phyloP scores from a whole-genome alignment of 1,284 basidiomycete genomes.

The Stereum hirsutum region DNA sequence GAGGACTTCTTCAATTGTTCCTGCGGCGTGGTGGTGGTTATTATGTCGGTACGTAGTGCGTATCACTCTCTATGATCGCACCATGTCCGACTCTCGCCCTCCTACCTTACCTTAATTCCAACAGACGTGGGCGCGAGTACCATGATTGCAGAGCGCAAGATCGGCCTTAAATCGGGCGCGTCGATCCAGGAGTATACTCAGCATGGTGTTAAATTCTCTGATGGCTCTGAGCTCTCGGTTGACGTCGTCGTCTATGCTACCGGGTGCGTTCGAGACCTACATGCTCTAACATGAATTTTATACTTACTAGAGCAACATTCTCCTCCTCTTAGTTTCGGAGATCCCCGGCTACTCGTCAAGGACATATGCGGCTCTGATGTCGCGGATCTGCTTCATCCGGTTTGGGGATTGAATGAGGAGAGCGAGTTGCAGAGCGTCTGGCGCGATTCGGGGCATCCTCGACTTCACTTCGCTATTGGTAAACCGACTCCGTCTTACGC shows the following conservation, averaged over 20 bases:
- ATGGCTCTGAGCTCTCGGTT: conserved; percentile 53
- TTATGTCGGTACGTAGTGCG: conserved; percentile 27
- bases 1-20: conserved; percentile 38
- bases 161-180: conserved; percentile 64
- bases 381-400: conserved; percentile 30
- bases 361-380: conserved; percentile 40
- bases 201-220: conserved; percentile 49
- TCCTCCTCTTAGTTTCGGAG: conserved; percentile 29
- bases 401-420: conserved; percentile 52
- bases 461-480: conserved; percentile 54
- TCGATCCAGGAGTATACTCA: conserved; percentile 45
- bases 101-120: neutral
- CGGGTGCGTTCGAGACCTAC: conserved; percentile 27
- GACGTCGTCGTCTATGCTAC: conserved; percentile 67
- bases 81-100: neutral
- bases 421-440: conserved; percentile 45
- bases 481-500: too few species aligned
- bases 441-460: conserved; percentile 38
- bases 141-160: conserved; percentile 59
- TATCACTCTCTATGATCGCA: too few species aligned
- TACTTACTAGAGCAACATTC: too few species aligned
- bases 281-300: too few species aligned
- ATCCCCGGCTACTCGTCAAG: conserved; percentile 29
- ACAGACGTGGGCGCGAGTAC: conserved; percentile 56
- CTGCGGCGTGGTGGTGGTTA: conserved; percentile 29